phyloP scores from a whole-genome alignment of 1,284 basidiomycete genomes.

The Microstroma glucosiphilum region DNA sequence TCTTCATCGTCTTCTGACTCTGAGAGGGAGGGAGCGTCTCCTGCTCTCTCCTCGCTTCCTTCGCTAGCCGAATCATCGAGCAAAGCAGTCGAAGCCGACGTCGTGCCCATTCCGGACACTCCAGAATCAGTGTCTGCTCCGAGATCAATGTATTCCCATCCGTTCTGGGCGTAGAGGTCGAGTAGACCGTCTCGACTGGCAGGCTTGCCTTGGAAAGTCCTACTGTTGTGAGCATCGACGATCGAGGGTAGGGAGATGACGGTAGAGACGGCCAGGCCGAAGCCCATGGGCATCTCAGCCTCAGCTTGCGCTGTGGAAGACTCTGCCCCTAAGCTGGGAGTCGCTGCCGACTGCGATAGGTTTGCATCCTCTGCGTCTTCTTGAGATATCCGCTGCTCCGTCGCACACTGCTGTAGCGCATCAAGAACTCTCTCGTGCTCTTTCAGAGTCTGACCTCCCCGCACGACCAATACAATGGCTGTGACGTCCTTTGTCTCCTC shows the following conservation, averaged over 20 bases:
- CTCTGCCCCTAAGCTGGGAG: not conserved
- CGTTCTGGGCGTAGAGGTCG: conserved; percentile 30
- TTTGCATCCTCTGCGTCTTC: no score
- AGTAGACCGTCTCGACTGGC: conserved; percentile 18
- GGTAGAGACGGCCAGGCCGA: conserved; percentile 19
- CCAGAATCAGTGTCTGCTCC: not conserved
- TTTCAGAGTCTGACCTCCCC: not conserved
- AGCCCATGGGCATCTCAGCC: conserved; percentile 9
- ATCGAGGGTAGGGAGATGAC: conserved; percentile 13
- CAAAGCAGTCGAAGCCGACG: not conserved
- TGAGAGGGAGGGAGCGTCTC: conserved; percentile 12
- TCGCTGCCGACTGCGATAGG: not conserved
- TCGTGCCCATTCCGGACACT: not conserved
- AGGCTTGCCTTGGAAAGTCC: not conserved
- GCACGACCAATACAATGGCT: not conserved
- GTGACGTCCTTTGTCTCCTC: not conserved
- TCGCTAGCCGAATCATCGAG: not conserved
- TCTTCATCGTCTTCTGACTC: conserved; percentile 15
- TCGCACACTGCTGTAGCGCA: not conserved
- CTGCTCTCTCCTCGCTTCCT: conserved; percentile 16
- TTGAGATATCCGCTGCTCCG: not conserved
- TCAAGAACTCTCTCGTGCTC: not conserved
- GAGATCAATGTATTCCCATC: conserved; percentile 39
- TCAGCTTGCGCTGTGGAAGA: not conserved
- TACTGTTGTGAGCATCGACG: not conserved